phyloP scores from a whole-genome alignment of 2,329 filamentous ascomycete genomes.

The Lasiodiplodia sp. region DNA sequence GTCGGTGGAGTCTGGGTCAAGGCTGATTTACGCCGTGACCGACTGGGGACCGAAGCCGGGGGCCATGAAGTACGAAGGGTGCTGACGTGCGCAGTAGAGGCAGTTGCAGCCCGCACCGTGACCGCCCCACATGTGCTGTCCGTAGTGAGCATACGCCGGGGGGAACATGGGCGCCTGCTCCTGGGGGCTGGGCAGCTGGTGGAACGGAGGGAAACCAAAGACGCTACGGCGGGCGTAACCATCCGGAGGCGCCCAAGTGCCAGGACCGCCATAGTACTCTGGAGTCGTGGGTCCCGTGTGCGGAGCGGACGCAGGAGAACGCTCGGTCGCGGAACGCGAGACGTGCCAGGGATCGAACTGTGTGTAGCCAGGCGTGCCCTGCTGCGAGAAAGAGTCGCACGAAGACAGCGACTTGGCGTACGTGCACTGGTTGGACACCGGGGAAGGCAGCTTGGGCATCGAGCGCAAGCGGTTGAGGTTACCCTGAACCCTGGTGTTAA shows the following conservation, averaged over 20 bases:
- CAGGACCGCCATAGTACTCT: slow-evolving; percentile 58
- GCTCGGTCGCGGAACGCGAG: slow-evolving; percentile 48
- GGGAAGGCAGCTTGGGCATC: slow-evolving; percentile 27
- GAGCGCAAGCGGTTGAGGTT: slow-evolving; percentile 26
- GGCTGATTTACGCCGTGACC: slow-evolving; percentile 41
- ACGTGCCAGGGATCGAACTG: slow-evolving; percentile 52
- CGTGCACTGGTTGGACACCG: slow-evolving; percentile 24
- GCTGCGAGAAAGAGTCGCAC: slow-evolving; percentile 41
- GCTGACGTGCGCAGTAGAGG: slow-evolving; percentile 47
- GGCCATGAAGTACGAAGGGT: slow-evolving; percentile 49
- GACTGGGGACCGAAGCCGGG: slow-evolving; percentile 48
- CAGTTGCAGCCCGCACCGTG: slow-evolving; percentile 48
- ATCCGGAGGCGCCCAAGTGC: slow-evolving; percentile 56
- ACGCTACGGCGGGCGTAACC: slow-evolving; percentile 52
- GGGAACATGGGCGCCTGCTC: slow-evolving; percentile 45
- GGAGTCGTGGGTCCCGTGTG: slow-evolving; percentile 63
- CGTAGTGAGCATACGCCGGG: slow-evolving; percentile 45
- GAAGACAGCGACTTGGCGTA: slow-evolving; percentile 54
- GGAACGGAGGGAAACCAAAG: slow-evolving; percentile 47
- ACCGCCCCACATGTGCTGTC: slow-evolving; percentile 46
- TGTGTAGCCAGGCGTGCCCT: slow-evolving; percentile 44
- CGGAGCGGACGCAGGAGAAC: slow-evolving; percentile 62
- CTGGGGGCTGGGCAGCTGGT: slow-evolving; percentile 47
- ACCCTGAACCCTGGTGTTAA: slow-evolving; percentile 70
- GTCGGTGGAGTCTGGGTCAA: not conserved